Evolutionary conservation across 1,284 basidiomycete species (phyloP), one percentile per base, ranked within the genome.

Genomic region (Apiotrichum gamsii): DNA sequence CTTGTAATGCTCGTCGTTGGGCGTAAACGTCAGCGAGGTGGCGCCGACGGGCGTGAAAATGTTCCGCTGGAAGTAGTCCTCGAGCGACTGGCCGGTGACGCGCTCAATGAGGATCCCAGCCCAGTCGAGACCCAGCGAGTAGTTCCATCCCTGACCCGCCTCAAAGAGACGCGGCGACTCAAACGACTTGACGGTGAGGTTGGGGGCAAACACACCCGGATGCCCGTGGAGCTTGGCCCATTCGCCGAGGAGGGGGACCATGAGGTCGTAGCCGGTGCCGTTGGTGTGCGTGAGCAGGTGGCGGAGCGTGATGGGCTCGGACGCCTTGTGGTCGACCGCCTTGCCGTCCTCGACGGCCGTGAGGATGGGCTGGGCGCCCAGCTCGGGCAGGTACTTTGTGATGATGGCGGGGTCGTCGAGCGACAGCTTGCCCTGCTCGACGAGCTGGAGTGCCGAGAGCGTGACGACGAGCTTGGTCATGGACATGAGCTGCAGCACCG

Each of bases 41-140:
- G 65, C 47, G 16, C 60, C 60, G 46, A 64, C 51, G 0, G 64
- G 66, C 14, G 48, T 40, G 49, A 66, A 69, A 39, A 72, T 52
- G 54, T 70, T 37, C 19, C 64, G 48, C 43, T 65, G 51, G 43
- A 69, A 62, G 49, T 63, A 67, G 1, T 56, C 57, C 29, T 67
- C 66, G 11, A 72, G 56, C 2, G 50, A 44, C 18, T 52, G 43
- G 6, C 64, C 65, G 0, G 59, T 59, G 15, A 61, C 41, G 18
- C 69, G 60, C 31, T 57, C 52, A 30, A 72, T 56, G 38, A 67
- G 35, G 45, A 56, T 29, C n/a, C 62, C 69, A 8, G 58, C 52
- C 62, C 61, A 69, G 44, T 74, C 73, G 33, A 69, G 64, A 0
- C 63, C 62, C 21, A 56, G 49, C 5, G 45, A 41, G 54, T 69